These are phyloP conservation scores for Simplicillium aogashimaense DNA, from an alignment of 2,329 filamentous ascomycete genomes.

Conservation along the genomic window DNA sequence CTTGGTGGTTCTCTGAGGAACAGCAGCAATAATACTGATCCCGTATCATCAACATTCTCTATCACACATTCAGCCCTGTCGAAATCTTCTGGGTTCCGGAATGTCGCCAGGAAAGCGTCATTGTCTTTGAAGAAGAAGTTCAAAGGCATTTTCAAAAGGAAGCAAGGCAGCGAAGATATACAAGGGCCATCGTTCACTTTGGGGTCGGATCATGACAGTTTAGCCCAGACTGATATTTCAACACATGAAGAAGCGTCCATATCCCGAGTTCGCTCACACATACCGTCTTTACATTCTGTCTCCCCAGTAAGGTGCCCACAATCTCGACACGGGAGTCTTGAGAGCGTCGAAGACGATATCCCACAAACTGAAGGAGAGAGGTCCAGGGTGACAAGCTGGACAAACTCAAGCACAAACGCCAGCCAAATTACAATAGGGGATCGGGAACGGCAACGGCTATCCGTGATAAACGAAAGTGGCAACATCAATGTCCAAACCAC, in stretches of 20 bases:
- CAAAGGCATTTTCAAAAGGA: constrained; percentile 28
- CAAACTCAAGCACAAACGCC: constrained; percentile 49
- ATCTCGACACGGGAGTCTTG: constrained; percentile 45
- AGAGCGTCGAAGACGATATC: constrained; percentile 32
- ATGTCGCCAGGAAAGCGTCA: constrained; percentile 52
- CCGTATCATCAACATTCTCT: constrained; percentile 20
- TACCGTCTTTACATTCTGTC: constrained; percentile 40
- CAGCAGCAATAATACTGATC: constrained; percentile 29
- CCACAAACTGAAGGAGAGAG: constrained; percentile 35
- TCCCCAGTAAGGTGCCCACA: constrained; percentile 34
- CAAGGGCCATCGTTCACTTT: constrained; percentile 8
- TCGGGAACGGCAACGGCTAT: constrained; percentile 47
- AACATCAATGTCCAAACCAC: constrained; percentile 15
- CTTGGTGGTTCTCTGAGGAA: constrained; percentile 33
- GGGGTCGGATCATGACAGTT: constrained; percentile 16
- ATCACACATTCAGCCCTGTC: constrained; percentile 11
- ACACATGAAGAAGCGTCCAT: constrained; percentile 32
- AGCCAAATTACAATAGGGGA: constrained; percentile 27
- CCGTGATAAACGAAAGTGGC: constrained; percentile 51
- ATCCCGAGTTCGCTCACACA: constrained; percentile 34
- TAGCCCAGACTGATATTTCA: constrained; percentile 20
- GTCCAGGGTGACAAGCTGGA: constrained; percentile 66
- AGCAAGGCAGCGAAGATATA: constrained; percentile 11
- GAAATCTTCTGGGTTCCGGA: constrained; percentile 27
- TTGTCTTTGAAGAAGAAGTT: constrained; percentile 51